phyloP scores from a whole-genome alignment of 805 yeast genomes.

The Cyberlindnera sargentensis region DNA sequence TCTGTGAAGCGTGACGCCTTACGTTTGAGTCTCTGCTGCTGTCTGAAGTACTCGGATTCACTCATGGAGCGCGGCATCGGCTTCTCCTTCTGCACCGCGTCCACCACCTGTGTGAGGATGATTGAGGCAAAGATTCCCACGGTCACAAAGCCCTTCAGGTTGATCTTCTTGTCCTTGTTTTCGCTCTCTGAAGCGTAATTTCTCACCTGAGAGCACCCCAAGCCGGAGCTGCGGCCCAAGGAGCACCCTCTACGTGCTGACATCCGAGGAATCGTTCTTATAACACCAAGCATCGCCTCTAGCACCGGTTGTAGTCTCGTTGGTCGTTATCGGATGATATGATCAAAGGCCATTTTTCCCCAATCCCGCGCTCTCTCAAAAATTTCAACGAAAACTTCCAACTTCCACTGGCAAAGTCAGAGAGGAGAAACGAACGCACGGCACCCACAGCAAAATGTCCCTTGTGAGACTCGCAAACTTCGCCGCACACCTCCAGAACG shows the following conservation, averaged over 20 bases:
- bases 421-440: neutral
- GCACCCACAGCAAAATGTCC: slow-evolving; percentile 46
- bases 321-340: too few species aligned
- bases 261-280: too few species aligned
- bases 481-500: slow-evolving; percentile 86
- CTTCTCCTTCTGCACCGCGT: slow-evolving; percentile 28
- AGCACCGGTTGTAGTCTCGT: too few species aligned
- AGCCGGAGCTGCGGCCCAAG: too few species aligned
- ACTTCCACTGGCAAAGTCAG: too few species aligned
- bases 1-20: slow-evolving; percentile 35
- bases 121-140: slow-evolving; percentile 40
- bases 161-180: slow-evolving; percentile 26
- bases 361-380: too few species aligned
- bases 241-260: too few species aligned
- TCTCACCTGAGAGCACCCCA: slow-evolving; percentile 1
- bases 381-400: too few species aligned
- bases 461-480: slow-evolving; percentile 76
- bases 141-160: slow-evolving; percentile 32
- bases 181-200: slow-evolving; percentile 7
- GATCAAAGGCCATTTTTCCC: too few species aligned
- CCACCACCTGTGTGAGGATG: slow-evolving; percentile 33
- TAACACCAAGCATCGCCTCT: too few species aligned
- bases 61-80: slow-evolving; percentile 26
- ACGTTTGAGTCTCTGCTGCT: slow-evolving; percentile 44
- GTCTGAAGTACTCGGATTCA: slow-evolving; percentile 35